These are phyloP conservation scores for Penicillium goetzii DNA, from an alignment of 495 filamentous ascomycete genomes.

Conservation along the genomic window DNA sequence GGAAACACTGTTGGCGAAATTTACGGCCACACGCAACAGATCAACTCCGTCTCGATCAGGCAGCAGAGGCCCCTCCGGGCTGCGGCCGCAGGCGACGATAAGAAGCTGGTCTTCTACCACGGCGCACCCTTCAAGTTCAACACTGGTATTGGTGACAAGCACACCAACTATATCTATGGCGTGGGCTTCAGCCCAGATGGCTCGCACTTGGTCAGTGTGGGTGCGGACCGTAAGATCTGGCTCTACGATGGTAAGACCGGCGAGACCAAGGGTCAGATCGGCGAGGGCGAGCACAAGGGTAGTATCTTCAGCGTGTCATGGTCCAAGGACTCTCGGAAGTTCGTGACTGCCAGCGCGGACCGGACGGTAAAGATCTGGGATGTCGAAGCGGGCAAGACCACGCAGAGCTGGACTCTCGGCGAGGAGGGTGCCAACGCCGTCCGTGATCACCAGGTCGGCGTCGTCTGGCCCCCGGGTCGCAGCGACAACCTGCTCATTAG, in stretches of 20 bases:
- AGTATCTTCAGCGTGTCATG: conserved; percentile 92
- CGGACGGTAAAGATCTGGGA: conserved; percentile 78
- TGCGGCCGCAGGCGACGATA: conserved; percentile 88
- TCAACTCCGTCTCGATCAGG: conserved; percentile 89
- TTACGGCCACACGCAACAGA: conserved; percentile 81
- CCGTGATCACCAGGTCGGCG: conserved; percentile 88
- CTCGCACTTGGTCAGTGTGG: conserved; percentile 79
- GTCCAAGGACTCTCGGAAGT: conserved; percentile 83
- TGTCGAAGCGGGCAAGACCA: conserved; percentile 72
- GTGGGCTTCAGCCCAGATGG: conserved; percentile 92
- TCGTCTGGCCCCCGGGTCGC: conserved; percentile 85
- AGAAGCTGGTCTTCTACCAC: conserved; percentile 85
- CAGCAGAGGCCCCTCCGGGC: conserved; percentile 88
- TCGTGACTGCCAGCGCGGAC: conserved; percentile 92
- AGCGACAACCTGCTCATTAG: conserved; percentile 87
- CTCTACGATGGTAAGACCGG: conserved; percentile 95
- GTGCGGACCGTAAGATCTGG: conserved; percentile 86
- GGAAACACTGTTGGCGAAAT: conserved; percentile 96
- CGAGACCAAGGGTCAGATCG: conserved; percentile 74
- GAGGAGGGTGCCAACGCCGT: conserved; percentile 74
- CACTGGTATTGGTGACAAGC: conserved; percentile 71
- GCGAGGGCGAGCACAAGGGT: conserved; percentile 83
- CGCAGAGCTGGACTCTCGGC: conserved; percentile 86
- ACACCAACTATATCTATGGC: conserved; percentile 87
- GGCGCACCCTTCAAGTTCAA: conserved; percentile 95